phyloP scores from a whole-genome alignment of 768 basidiomycete genomes.

The Pleurotus ostreatus region DNA sequence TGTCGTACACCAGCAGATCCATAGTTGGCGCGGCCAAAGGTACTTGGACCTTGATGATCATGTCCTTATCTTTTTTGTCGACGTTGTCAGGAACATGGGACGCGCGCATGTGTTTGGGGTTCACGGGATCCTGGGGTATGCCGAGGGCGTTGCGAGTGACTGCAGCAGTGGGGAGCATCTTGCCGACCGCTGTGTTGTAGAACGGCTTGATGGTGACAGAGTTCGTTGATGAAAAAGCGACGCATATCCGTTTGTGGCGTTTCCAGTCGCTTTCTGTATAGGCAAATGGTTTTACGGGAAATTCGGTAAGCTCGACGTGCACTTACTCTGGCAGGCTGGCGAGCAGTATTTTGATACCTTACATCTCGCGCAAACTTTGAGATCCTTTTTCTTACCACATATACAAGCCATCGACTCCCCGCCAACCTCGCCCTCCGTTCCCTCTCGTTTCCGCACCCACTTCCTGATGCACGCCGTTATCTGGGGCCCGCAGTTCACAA shows the following conservation, averaged over 20 bases:
- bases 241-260: conserved; percentile 42
- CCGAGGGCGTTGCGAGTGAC: conserved; percentile 24
- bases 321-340: conserved; percentile 49
- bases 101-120: conserved; percentile 16
- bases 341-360: conserved; percentile 49
- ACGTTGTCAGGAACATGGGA: conserved; percentile 20
- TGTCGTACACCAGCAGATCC: conserved; percentile 43
- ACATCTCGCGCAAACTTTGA: conserved; percentile 44
- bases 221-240: conserved; percentile 36
- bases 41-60: conserved; percentile 55
- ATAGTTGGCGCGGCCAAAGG: conserved; percentile 23
- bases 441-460: conserved; percentile 44
- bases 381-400: conserved; percentile 22
- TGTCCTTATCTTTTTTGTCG: conserved; percentile 25
- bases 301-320: background rate
- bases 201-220: conserved; percentile 44
- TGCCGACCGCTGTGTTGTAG: conserved; percentile 21
- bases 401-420: conserved; percentile 44
- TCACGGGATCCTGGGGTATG: conserved; percentile 17
- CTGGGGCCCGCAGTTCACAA: conserved; percentile 33
- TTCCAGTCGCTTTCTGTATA: conserved; percentile 45
- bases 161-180: conserved; percentile 16
- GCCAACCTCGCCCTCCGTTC: conserved; percentile 32
- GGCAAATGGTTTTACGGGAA: background rate
- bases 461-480: conserved; percentile 39